Evolutionary conservation across 768 basidiomycete genomes (phyloP), one percentile per base, ranked within the genome.

Genomic region (Tylopilus vinaceipallidus): DNA sequence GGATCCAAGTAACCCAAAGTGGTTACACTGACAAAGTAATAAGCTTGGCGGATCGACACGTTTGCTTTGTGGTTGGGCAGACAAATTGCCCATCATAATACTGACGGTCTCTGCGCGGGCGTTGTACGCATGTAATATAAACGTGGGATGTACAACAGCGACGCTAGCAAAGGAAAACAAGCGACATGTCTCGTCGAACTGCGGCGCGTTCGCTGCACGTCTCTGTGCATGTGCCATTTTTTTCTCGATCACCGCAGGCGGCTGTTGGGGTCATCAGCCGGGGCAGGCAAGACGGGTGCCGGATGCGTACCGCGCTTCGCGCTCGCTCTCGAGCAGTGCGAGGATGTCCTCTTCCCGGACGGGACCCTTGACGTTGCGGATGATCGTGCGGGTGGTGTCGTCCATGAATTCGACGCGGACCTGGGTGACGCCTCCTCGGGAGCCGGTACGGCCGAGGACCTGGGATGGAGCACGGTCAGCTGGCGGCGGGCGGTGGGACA

Each of bases 341-440:
- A 99, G 80, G 66, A 98, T 97, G 71, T 99, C 97, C 72, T 94
- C 83, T 74, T 93, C 88, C 56, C 91, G 78, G 52, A 98, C 95
- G 53, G 97, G 95, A 1, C 97, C 97, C 75, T 98, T 98, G 60
- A 98, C 95, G 76, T 99, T 99, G 45, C 95, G 91, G 73, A 98
- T 95, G 73, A 99, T 97, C 59, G 91, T 88, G 63, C 95, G 89
- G 58, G 85, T 83, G 47, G 90, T 83, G 71, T 98, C 95, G 71
- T 98, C 95, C 88, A 98, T 86, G 78, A 99, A 97, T 70, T 98
- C 97, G 60, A 99, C 97, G 59, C 95, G 92, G 74, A 98, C 95
- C 79, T 98, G 95, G 54, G 94, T 98, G 65, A 98, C 94, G 77
- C 95, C 95, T 75, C 95, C 95, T 70, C 95, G 91, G 63, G 95